Conservation (phyloP, 192 early-diverging fungal species). For the Umbelopsis ramanniana region DNA sequence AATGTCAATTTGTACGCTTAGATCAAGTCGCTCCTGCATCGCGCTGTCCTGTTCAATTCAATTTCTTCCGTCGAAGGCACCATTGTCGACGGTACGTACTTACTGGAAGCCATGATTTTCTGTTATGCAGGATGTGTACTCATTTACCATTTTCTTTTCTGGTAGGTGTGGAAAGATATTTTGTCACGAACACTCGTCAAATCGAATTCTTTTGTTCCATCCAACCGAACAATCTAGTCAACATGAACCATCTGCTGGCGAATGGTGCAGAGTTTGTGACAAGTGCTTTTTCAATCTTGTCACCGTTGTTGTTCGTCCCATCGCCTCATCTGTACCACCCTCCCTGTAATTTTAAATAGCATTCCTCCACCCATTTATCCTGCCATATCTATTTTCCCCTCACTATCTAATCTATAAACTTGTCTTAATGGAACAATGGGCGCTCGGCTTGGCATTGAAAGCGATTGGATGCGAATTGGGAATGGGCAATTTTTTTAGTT, state of each 20-base stretch:
- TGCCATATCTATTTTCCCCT: background rate
- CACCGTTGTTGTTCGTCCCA: background rate
- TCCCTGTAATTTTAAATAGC: background rate
- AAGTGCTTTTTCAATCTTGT: constrained; percentile 26
- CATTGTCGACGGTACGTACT: constrained; percentile 36
- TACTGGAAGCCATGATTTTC: background rate
- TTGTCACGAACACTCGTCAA: constrained; percentile 34
- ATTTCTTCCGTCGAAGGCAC: constrained; percentile 34
- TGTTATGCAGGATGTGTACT: background rate
- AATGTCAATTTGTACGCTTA: constrained; percentile 31
- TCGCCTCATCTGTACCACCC: background rate
- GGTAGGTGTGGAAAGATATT: constrained; percentile 33
- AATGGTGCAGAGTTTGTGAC: constrained; percentile 32
- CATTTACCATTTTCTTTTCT: background rate
- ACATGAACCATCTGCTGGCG: background rate
- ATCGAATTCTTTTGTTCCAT: constrained; percentile 33
- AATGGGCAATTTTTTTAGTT: too few species aligned
- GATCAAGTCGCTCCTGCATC: background rate
- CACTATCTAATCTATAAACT: background rate
- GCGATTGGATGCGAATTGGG: too few species aligned
- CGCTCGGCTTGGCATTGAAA: too few species aligned
- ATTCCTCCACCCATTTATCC: background rate
- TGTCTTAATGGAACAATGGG: too few species aligned
- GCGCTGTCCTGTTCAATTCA: constrained; percentile 27
- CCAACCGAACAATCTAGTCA: background rate